Evolutionary conservation across 106 monocot species (phyloP), one percentile per base, ranked within the genome.

Genomic region (Agapanthus africanus): DNA sequence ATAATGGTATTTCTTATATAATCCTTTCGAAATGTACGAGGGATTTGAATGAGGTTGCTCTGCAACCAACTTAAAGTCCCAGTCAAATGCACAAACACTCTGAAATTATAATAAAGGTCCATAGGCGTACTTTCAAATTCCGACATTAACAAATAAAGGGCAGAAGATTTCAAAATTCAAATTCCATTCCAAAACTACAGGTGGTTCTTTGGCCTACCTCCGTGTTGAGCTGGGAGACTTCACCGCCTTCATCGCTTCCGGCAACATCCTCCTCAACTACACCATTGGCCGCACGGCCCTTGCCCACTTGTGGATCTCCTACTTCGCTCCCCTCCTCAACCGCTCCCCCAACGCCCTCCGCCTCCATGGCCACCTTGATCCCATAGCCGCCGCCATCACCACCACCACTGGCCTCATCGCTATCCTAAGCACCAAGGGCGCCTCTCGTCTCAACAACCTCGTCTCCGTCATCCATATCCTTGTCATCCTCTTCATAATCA

Each of bases 401-500:
- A 31, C 66, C 49, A 18, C 65, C 56, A 42, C 86, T 75, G 83
- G 86, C 79, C 5, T 81, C 70, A 11, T 86, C 54, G 83, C 88
- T 50, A 72, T 79, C 13, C 1, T 79, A 54, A 79, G 79, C 77
- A 93, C 93, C 67, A 93, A 93, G 76, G 88, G 81, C 52, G 78
- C 83, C 46, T 93, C 93, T 23, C 83, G 88, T 70, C 84, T 93
- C 88, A 93, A 93, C 81, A 83, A 83, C 88, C 37, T 86, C 69
- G 81, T 80, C 23, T 88, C 92, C 69, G 73, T 92, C 70, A 18
- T 92, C 76, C 92, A 92, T 79, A 23, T 92, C 33, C 32, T 63
- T 68, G 56, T 88, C 70, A 80, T 92, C 71, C 4, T 81, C 75
- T 92, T 92, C 88, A 92, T 92, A 73, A 66, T 88, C 73, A 21